Conservation (phyloP, 305 asterid species). For the Fraxinus nigra region DNA sequence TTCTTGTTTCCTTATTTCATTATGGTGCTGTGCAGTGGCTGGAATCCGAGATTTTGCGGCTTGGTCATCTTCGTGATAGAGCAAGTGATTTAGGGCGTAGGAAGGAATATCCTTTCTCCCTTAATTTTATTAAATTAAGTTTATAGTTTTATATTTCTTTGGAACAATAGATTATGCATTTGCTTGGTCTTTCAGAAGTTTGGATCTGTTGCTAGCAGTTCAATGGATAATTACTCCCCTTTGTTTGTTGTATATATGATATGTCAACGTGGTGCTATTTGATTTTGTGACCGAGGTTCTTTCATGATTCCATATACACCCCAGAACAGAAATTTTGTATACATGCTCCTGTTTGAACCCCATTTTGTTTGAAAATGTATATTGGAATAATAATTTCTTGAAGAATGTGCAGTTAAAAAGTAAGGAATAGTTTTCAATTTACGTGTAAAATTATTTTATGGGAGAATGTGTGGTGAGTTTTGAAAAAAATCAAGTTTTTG, state of each 20-base stretch:
- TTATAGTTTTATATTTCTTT: slow-evolving; percentile 6
- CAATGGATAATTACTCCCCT: background rate
- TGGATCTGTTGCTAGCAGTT: slow-evolving; percentile 10
- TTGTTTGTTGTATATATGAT: background rate
- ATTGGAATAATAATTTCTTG: background rate
- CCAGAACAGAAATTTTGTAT: background rate
- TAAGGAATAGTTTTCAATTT: background rate
- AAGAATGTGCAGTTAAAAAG: background rate
- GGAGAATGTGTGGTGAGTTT: background rate
- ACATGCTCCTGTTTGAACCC: background rate
- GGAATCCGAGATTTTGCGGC: slow-evolving; percentile 83
- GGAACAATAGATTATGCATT: background rate
- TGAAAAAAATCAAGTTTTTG: background rate
- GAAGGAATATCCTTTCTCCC: slow-evolving; percentile 86
- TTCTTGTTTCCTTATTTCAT: slow-evolving; percentile 1
- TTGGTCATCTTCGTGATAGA: slow-evolving; percentile 96
- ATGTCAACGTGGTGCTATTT: background rate
- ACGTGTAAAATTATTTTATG: background rate
- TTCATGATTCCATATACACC: background rate
- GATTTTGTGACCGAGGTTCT: background rate
- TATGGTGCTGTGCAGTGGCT: slow-evolving; percentile 71
- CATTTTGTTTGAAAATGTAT: background rate
- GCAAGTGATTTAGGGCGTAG: slow-evolving; percentile 96
- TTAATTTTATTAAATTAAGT: slow-evolving; percentile 5
- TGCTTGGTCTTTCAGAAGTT: slow-evolving; percentile 11